Evolutionary conservation across 2,329 filamentous ascomycete genomes (phyloP).

Genomic region (Plenodomus lindquistii): DNA sequence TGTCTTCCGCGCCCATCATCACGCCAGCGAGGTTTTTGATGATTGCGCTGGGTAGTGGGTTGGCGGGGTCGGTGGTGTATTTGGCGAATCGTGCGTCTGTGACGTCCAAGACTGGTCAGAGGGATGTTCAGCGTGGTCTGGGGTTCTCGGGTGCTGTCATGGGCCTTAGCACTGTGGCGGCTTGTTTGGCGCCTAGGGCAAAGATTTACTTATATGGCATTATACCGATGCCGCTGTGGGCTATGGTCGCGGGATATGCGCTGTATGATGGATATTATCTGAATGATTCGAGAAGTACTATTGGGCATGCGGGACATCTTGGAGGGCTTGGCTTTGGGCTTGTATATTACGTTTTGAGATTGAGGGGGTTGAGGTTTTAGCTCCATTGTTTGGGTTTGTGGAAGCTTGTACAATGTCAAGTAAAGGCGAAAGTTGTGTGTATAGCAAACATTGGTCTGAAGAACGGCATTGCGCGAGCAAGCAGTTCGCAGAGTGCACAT

Average conservation of each 20-base stretch:
- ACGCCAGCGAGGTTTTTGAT: conserved; percentile 25
- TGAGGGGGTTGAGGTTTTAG: conserved; percentile 20
- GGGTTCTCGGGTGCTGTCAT: conserved; percentile 49
- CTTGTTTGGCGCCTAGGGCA: conserved; percentile 43
- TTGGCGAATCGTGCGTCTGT: conserved; percentile 15
- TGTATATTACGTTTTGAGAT: conserved; percentile 30
- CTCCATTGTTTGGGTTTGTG: no score
- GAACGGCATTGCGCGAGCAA: no score
- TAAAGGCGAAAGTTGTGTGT: no score
- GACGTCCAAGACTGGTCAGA: conserved; percentile 1
- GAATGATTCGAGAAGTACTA: conserved; percentile 24
- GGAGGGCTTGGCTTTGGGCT: conserved; percentile 49
- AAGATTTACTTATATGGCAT: conserved; percentile 44
- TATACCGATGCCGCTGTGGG: conserved; percentile 47
- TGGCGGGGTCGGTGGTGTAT: conserved; percentile 27
- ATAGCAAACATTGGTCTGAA: no score
- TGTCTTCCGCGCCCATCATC: conserved; percentile 38
- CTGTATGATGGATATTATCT: conserved; percentile 47
- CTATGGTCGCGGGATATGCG: conserved; percentile 40
- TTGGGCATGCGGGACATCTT: conserved; percentile 52
- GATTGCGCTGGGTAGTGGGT: conserved; percentile 36
- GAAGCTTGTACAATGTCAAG: no score
- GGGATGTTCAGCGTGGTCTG: conserved; percentile 14
- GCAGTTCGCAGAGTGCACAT: no score
- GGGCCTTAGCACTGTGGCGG: conserved; percentile 46